A percentile compares a stretch with the other conserved stretches of the same genome.
Evolutionary conservation across 1,284 basidiomycete species (phyloP).

Genomic region (Trichosporon coremiiforme): DNA sequence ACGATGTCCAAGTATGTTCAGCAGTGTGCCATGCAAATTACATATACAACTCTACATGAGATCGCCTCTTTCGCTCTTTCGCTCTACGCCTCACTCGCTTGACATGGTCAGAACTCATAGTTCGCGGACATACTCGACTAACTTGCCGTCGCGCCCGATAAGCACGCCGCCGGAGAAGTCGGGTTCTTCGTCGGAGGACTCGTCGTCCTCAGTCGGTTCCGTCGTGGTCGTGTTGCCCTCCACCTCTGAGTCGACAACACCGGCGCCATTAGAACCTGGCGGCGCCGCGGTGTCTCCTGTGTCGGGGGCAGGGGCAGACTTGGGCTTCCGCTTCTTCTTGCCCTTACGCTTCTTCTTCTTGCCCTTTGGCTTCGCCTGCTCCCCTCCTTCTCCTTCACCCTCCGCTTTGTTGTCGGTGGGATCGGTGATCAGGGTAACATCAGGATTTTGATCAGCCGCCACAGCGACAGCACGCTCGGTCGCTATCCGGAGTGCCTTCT

Average conservation of each 20-base stretch:
- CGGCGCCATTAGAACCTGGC: neutral
- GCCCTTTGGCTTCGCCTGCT: neutral
- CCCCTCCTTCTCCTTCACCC: neutral
- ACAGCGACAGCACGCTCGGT: neutral
- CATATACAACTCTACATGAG: neutral
- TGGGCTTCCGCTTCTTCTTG: neutral
- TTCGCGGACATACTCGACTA: neutral
- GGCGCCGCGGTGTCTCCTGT: too few relatives aligned
- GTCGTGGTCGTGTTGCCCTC: neutral
- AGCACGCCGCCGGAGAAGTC: conserved; percentile 13
- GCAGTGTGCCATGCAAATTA: conserved; percentile 3
- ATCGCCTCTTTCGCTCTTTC: neutral
- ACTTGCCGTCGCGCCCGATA: conserved; percentile 15
- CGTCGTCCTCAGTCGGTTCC: conserved; percentile 3
- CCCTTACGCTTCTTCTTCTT: conserved; percentile 10
- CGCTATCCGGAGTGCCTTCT: conserved; percentile 4
- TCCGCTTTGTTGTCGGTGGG: neutral
- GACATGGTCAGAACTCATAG: neutral
- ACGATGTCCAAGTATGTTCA: neutral
- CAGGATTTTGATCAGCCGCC: neutral
- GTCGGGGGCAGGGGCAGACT: neutral
- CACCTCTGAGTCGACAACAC: neutral
- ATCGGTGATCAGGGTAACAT: neutral
- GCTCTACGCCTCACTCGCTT: neutral
- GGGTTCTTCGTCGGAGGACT: neutral